A percentile compares a stretch with the other conserved stretches of the same genome.
Conservation (phyloP, 2,329 filamentous ascomycete species). For the Fusarium oxysporum region DNA sequence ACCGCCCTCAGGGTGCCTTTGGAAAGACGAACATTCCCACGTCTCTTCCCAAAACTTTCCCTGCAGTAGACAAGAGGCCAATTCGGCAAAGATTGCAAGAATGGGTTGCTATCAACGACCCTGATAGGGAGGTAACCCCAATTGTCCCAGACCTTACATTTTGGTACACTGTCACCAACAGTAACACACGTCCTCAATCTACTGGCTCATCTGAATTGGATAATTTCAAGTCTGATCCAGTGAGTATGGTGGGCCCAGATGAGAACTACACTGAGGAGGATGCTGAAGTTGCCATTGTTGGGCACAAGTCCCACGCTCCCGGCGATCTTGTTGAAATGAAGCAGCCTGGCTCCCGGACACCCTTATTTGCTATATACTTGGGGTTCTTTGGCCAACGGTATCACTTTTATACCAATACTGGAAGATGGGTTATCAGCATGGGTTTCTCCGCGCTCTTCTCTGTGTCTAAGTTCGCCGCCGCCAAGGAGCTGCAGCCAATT, state of each 20-base stretch:
- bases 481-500: slow-evolving; percentile 56
- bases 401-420: slow-evolving; percentile 66
- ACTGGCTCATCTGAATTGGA: slow-evolving; percentile 50
- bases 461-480: slow-evolving; percentile 59
- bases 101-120: slow-evolving; percentile 30
- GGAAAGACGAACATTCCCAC: slow-evolving; percentile 33
- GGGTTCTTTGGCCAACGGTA: slow-evolving; percentile 62
- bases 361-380: slow-evolving; percentile 64
- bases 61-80: slow-evolving; percentile 19
- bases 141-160: slow-evolving; percentile 43
- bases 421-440: slow-evolving; percentile 60
- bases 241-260: slow-evolving; percentile 41
- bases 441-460: slow-evolving; percentile 61
- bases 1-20: slow-evolving; percentile 4
- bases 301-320: slow-evolving; percentile 46
- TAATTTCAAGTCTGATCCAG: slow-evolving; percentile 40
- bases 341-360: slow-evolving; percentile 55
- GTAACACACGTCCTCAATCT: slow-evolving; percentile 49
- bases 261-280: slow-evolving; percentile 47
- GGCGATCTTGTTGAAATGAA: slow-evolving; percentile 66
- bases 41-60: slow-evolving; percentile 7
- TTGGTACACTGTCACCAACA: slow-evolving; percentile 47
- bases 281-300: slow-evolving; percentile 42
- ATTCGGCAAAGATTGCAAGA: slow-evolving; percentile 40
- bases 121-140: slow-evolving; percentile 10